Base-by-base conservation (phyloP, 305 asterid species). In the Salvia sclarea region DNA sequence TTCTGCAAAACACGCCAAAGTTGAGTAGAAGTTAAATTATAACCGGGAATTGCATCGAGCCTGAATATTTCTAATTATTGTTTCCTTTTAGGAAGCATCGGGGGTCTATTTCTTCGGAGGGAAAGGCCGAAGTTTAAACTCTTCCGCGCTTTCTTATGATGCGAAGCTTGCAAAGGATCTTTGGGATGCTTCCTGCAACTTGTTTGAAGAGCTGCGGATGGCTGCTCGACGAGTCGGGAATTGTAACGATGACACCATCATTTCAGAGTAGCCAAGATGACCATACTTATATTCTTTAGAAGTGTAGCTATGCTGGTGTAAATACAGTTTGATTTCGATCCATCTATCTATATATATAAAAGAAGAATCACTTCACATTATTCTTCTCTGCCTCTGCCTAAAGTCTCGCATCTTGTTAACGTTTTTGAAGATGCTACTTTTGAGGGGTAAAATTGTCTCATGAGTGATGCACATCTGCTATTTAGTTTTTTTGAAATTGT, bases 101-200 rank as follows among this genome's bases (percentile, higher is more conserved):
- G 98, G 94, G 40, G 96, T 81, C 11, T 87, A 84, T 79, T 89
- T 86, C 59, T 89, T 89, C 11, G 96, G 98, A 73, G 98, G 95
- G 75, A 82, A 87, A 14, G 87, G 88, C 28, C 72, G 80, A 78
- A 84, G 75, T 44, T 54, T 84, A 58, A 80, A 74, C 43, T 91
- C 98, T 61, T 91, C 92, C 8, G 45, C 70, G 0, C 83, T 89
- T 67, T 89, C 98, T 22, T 87, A 83, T 57, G 76, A 81, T 54
- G 45, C 62, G 61, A 74, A 77, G 64, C 87, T 91, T 41, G 86
- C 94, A 13, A 81, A 73, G 74, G 86, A 81, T 54, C 87, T 92
- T 40, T 89, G 95, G 96, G 82, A 62, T 62, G 74, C 90, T 48
- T 89, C 98, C 8, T 78, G 78, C 77, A 62, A 75, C 76, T 64